Percentiles rank a stretch among this genome's conserved stretches.
Conservation (phyloP, 768 basidiomycete genomes). For the Trametes elegans region DNA sequence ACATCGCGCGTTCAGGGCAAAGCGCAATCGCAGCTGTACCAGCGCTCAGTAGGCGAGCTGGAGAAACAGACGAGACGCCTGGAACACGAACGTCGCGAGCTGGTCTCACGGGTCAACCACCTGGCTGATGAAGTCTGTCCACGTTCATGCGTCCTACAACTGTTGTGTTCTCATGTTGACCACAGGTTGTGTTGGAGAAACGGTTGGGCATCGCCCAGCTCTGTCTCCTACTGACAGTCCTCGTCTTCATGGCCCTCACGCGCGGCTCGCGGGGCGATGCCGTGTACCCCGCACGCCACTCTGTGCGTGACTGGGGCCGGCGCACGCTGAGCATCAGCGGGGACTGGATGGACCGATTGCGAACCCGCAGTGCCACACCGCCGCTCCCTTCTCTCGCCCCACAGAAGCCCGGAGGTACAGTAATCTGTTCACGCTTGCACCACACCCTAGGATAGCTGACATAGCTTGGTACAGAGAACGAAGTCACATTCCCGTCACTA, state of each 20-base stretch:
- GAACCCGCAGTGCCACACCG: constrained; percentile 32
- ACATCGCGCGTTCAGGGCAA: constrained; percentile 45
- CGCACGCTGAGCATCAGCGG: constrained; percentile 55
- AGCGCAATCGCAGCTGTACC: constrained; percentile 65
- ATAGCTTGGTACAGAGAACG: not conserved
- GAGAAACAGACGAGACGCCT: constrained; percentile 63
- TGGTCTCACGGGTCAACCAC: constrained; percentile 68
- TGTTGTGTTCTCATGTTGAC: not conserved
- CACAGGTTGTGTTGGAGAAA: constrained; percentile 82
- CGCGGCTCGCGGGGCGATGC: constrained; percentile 56
- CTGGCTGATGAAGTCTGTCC: constrained; percentile 79
- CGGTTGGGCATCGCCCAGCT: constrained; percentile 88
- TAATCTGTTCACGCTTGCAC: not conserved
- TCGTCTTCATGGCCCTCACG: constrained; percentile 85
- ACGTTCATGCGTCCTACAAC: not conserved
- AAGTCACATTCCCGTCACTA: constrained; percentile 22
- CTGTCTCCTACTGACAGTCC: constrained; percentile 75
- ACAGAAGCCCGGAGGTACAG: constrained; percentile 11
- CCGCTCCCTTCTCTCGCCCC: constrained; percentile 2
- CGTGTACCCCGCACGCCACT: constrained; percentile 18
- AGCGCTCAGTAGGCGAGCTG: constrained; percentile 63
- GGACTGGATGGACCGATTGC: constrained; percentile 45
- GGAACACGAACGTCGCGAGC: constrained; percentile 67
- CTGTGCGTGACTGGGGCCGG: constrained; percentile 53
- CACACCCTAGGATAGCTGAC: not conserved